These are phyloP conservation scores for Yamadazyma membranifaciens DNA, from an alignment of 1,139 yeast species.

Conservation along the genomic window DNA sequence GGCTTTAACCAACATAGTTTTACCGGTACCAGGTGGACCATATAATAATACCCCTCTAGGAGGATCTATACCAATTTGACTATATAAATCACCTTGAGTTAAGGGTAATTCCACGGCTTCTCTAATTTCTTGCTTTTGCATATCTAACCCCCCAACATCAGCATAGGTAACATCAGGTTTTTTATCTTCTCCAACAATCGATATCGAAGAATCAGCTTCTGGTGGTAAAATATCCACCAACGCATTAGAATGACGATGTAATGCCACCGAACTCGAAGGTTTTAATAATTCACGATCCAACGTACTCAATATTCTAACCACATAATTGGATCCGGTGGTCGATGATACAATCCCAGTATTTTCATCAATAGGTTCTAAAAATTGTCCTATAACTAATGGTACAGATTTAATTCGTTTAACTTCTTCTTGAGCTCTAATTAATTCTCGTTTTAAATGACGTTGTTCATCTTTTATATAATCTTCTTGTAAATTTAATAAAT, in stretches of 20 bases:
- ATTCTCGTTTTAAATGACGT: conserved; percentile 90
- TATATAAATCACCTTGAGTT: conserved; percentile 92
- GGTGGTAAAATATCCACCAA: conserved; percentile 97
- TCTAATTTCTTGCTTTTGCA: conserved; percentile 98
- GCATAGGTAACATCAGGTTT: conserved; percentile 88
- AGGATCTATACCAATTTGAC: conserved; percentile 98
- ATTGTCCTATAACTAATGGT: conserved; percentile 97
- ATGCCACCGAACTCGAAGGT: conserved; percentile 93
- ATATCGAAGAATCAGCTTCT: conserved; percentile 95
- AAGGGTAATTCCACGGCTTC: conserved; percentile 98
- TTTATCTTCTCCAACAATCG: conserved; percentile 92
- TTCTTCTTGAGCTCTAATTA: conserved; percentile 96
- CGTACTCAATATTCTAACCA: conserved; percentile 90
- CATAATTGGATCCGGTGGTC: conserved; percentile 96
- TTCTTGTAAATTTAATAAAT: conserved; percentile 80
- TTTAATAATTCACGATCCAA: conserved; percentile 92
- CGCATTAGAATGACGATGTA: conserved; percentile 98
- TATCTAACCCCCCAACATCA: conserved; percentile 98
- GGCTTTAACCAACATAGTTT: conserved; percentile 98
- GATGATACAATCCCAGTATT: conserved; percentile 95
- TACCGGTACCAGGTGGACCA: conserved; percentile 99
- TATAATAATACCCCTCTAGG: conserved; percentile 96
- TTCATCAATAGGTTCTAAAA: conserved; percentile 95
- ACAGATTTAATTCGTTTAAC: conserved; percentile 96
- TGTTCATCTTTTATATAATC: conserved; percentile 98